These are phyloP conservation scores for Daphne laureola DNA, from an alignment of 441 rosid species.

Conservation along the genomic window DNA sequence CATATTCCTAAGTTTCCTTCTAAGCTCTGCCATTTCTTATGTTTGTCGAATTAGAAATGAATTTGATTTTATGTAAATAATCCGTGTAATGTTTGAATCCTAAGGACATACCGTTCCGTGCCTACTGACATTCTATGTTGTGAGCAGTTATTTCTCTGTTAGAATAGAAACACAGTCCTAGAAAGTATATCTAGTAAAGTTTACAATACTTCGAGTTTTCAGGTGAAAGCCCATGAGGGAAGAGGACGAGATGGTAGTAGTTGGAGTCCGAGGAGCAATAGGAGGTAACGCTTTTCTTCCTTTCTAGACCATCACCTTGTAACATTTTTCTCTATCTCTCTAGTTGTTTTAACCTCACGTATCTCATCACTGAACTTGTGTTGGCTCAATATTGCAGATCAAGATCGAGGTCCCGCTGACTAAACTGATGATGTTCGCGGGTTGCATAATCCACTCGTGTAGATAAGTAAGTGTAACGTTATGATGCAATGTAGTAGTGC, in stretches of 20 bases:
- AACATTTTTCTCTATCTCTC: not conserved
- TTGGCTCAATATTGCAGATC: not conserved
- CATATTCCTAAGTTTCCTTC: not conserved
- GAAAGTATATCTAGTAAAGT: too few species aligned
- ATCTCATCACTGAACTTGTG: not conserved
- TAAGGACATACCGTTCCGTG: not conserved
- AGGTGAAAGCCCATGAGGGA: slow-evolving; percentile 11
- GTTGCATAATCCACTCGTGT: too few species aligned
- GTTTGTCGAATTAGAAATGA: too few species aligned
- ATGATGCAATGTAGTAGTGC: too few species aligned
- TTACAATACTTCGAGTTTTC: not conserved
- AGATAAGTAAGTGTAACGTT: too few species aligned
- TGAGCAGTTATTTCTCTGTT: not conserved
- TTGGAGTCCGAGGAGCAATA: slow-evolving; percentile 9
- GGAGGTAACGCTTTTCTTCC: slow-evolving; percentile 2
- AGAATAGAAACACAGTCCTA: not conserved
- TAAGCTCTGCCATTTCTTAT: too few species aligned
- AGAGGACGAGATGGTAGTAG: slow-evolving; percentile 5
- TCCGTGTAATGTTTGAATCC: not conserved
- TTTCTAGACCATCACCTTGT: not conserved
- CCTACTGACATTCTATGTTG: too few species aligned
- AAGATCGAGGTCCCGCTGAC: slow-evolving; percentile 12
- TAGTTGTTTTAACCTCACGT: not conserved
- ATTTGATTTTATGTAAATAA: not conserved
- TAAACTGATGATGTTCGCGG: not conserved